These are phyloP conservation scores for Amauroascus niger DNA, from an alignment of 2,329 filamentous ascomycete species.

Conservation along the genomic window DNA sequence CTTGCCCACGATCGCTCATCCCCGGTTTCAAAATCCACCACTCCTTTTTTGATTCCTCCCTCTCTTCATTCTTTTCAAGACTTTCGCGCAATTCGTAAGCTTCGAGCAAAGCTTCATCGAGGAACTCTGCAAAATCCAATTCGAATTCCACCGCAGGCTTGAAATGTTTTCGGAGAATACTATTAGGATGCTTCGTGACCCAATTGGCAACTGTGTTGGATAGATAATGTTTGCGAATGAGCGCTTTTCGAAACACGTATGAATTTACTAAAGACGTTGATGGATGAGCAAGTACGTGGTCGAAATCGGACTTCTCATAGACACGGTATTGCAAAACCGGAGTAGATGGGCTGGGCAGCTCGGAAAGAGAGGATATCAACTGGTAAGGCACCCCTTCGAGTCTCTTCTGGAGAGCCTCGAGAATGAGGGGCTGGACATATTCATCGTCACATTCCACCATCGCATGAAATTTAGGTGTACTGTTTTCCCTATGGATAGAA, in stretches of 20 bases:
- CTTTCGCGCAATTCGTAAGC: conserved; percentile 78
- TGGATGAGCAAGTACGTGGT: conserved; percentile 55
- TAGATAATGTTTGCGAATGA: conserved; percentile 94
- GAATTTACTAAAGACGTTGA: conserved; percentile 64
- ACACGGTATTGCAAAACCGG: conserved; percentile 67
- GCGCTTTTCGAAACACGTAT: conserved; percentile 89
- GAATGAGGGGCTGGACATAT: conserved; percentile 81
- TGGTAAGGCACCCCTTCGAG: conserved; percentile 49
- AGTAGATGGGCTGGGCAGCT: conserved; percentile 38
- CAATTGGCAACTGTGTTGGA: conserved; percentile 74
- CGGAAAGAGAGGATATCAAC: conserved; percentile 44
- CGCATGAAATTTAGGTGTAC: conserved; percentile 48
- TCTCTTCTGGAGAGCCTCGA: conserved; percentile 56
- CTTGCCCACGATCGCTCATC: conserved; percentile 94
- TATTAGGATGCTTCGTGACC: conserved; percentile 70
- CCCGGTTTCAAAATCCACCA: conserved; percentile 99
- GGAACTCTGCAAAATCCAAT: conserved; percentile 90
- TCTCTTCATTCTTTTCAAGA: conserved; percentile 57
- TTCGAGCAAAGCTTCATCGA: conserved; percentile 86
- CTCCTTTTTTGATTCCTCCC: conserved; percentile 55
- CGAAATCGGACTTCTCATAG: conserved; percentile 84
- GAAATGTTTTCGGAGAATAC: conserved; percentile 58
- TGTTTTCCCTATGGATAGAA: conserved; percentile 11
- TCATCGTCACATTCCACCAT: conserved; percentile 74
- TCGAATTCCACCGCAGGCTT: conserved; percentile 79